Evolutionary conservation across 2,329 filamentous ascomycete species (phyloP), one percentile per base, ranked within the genome.

Genomic region (Metarhizium robertsii): DNA sequence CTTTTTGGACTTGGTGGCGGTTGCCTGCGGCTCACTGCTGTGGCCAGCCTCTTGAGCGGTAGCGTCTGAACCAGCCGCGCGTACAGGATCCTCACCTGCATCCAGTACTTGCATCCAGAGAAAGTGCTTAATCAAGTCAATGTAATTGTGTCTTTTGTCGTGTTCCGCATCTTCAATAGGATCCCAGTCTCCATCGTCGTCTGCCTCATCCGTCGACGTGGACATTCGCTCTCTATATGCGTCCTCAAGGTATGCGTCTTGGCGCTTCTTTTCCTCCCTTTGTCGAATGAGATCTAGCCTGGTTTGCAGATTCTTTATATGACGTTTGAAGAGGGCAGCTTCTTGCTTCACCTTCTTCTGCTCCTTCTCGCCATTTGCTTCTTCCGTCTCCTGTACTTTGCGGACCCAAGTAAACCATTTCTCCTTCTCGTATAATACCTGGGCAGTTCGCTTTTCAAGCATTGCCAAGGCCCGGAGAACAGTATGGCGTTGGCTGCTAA

Each of bases 81-180:
- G 29, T 7, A 2, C n/a, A 29, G 20, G 25, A 8, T 42, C 4
- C 0, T 52, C 46, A 3, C 55, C 53, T 5, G 20, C 18, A 2
- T 54, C 43, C n/a, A 40, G 25, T 1, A 43, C 32, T 1, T 64
- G 56, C 56, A 67, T 59, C 65, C 64, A 67, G 6, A 67, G 60
- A 16, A 66, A 67, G 32, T 67, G 61, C 50, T 60, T 65, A 42
- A 67, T 66, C 57, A 67, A 50, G 11, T 66, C 64, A 32, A 67
- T 61, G 48, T 63, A 67, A 4, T 58, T 60, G 20, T 64, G 32
- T 16, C 65, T 59, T 38, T 61, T 62, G 20, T 64, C 57, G 18
- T 61, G 25, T 2, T 61, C 59, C 50, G 63, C 48, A 14, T 66
- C 64, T 45, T 65, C 57, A 6, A 67, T 66, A 2, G 64, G 65